Conservation (phyloP, 2,329 filamentous ascomycete species). For the Alternaria sp. region DNA sequence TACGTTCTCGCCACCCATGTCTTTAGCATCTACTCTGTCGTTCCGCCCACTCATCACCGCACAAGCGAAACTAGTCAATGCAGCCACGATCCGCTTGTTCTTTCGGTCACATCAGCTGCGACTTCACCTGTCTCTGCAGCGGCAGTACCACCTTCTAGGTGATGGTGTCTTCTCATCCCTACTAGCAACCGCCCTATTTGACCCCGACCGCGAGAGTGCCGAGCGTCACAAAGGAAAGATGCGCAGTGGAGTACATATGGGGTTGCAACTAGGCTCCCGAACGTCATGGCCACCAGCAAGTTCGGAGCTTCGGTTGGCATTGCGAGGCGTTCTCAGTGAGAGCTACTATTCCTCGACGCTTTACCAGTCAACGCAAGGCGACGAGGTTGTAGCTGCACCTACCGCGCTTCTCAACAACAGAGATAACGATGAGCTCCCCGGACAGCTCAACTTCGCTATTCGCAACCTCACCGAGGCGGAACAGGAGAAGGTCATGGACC, state of each 20-base stretch:
- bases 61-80: conserved; percentile 79
- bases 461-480: conserved; percentile 75
- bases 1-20: conserved; percentile 60
- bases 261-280: conserved; percentile 79
- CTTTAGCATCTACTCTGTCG: conserved; percentile 69
- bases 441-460: conserved; percentile 72
- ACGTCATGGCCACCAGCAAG: conserved; percentile 92
- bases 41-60: conserved; percentile 75
- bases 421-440: conserved; percentile 49
- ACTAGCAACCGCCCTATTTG: conserved; percentile 83
- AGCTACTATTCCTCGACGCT: conserved; percentile 62
- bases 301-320: conserved; percentile 85
- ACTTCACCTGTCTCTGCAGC: conserved; percentile 75
- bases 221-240: conserved; percentile 74
- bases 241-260: conserved; percentile 71
- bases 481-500: conserved; percentile 82
- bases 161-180: conserved; percentile 83
- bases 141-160: conserved; percentile 81
- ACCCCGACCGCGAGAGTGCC: conserved; percentile 78
- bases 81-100: conserved; percentile 75
- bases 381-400: not conserved
- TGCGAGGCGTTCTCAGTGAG: conserved; percentile 85
- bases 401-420: conserved; percentile 17
- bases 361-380: conserved; percentile 29
- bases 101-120: conserved; percentile 76